Evolutionary conservation across 352 stramenopile species (phyloP), one percentile per base, ranked within the genome.

Genomic region (Phytophthora foliorum): DNA sequence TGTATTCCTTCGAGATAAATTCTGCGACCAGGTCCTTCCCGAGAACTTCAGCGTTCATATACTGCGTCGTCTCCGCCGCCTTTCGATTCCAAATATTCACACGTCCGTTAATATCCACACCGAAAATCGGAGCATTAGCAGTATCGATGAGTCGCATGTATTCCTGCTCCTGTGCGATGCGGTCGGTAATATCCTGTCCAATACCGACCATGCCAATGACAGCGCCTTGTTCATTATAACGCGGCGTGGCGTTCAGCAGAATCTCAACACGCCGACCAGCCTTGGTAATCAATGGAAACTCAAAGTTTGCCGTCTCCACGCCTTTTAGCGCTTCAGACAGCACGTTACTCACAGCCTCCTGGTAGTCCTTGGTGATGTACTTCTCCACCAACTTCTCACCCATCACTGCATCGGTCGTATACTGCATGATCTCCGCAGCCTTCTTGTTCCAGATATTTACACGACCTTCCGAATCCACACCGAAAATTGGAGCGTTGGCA

Each of bases 361-460:
- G 73, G 42, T 85, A 89, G 9, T 85, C 80, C 19, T 67, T 59
- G 11, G 77, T 63, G 31, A 90, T 84, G 62, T 83, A 90, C 44
- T 82, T 72, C 7, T 52, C 44, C 32, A 83, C 59, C 11, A 86
- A 61, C 2, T 79, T 57, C 25, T 79, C 45, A 19, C 77, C 88
- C 57, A 95, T 83, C 9, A 86, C 86, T 62, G 95, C 89, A 31
- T 92, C 64, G n/a, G 82, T 84, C 5, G 69, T 74, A 66, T 91
- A 97, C 42, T 92, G 85, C 29, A 81, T 95, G 36, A 83, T 80
- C 25, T 73, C 83, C 2, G 78, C 75, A 10, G 82, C 88, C 63
- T 92, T 94, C 38, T 94, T 82, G 59, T 97, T 97, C 91, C 89
- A 97, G 27, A 86, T 88, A 55, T 86, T 88, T 25, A 90, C 77